Evolutionary conservation across 768 basidiomycete genomes (phyloP).

Genomic region (Leucocoprinus birnbaumii): DNA sequence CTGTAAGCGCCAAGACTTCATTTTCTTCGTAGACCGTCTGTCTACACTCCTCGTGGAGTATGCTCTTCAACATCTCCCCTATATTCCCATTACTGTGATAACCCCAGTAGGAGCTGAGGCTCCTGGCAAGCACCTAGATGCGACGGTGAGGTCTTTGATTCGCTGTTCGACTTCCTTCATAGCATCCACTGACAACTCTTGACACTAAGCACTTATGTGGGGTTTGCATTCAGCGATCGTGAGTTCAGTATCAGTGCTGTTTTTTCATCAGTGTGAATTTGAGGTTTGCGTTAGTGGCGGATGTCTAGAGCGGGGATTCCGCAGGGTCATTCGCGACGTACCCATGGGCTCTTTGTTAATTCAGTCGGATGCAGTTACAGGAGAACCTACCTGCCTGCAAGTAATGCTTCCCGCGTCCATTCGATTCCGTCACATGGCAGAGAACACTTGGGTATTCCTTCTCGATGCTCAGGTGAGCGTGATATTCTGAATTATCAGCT

Average conservation of each 20-base stretch:
- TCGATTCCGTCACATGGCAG: slow-evolving; percentile 61
- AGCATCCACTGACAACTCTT: slow-evolving; percentile 1
- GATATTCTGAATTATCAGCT: not conserved
- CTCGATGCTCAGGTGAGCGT: slow-evolving; percentile 78
- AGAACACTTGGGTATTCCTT: slow-evolving; percentile 78
- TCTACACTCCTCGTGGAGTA: slow-evolving; percentile 83
- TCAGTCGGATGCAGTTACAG: slow-evolving; percentile 80
- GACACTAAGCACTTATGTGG: slow-evolving; percentile 80
- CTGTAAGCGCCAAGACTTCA: slow-evolving; percentile 82
- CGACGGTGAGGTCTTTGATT: slow-evolving; percentile 40
- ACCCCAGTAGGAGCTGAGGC: slow-evolving; percentile 64
- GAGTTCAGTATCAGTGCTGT: slow-evolving; percentile 30
- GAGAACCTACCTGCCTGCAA: slow-evolving; percentile 87
- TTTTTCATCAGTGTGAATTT: not conserved
- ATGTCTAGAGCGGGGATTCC: slow-evolving; percentile 87
- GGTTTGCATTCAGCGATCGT: slow-evolving; percentile 88
- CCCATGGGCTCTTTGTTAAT: slow-evolving; percentile 88
- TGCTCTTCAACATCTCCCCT: slow-evolving; percentile 82
- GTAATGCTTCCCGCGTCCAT: slow-evolving; percentile 74
- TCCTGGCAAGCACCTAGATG: slow-evolving; percentile 59
- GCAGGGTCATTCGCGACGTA: slow-evolving; percentile 81
- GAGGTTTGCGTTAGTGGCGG: slow-evolving; percentile 60
- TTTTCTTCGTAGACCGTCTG: slow-evolving; percentile 88
- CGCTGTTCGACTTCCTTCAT: not conserved
- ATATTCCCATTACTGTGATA: slow-evolving; percentile 49